Conservation (phyloP, 2,329 filamentous ascomycete species). For the Monosporascus ibericus region DNA sequence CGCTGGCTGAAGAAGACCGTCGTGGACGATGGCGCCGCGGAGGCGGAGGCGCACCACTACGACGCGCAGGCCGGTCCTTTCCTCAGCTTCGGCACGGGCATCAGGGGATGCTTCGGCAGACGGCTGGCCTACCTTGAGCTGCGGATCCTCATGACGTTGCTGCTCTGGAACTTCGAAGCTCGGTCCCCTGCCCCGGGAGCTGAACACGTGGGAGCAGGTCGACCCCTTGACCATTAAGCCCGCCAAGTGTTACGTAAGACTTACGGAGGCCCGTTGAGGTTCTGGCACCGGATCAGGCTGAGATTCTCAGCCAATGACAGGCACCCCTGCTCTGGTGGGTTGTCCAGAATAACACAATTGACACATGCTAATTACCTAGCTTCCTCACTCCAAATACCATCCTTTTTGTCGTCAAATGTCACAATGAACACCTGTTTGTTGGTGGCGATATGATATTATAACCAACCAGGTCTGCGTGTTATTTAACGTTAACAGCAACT, state of each 20-base stretch:
- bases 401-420: too few relatives aligned
- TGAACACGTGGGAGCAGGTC: constrained; percentile 44
- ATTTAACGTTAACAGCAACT: too few relatives aligned
- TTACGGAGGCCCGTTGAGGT: too few relatives aligned
- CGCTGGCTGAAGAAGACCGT: constrained; percentile 14
- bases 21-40: neutral
- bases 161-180: constrained; percentile 20
- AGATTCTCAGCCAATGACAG: too few relatives aligned
- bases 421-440: too few relatives aligned
- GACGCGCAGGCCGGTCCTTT: constrained; percentile 12
- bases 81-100: constrained; percentile 11
- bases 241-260: neutral
- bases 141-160: constrained; percentile 10
- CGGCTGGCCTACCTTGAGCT: constrained; percentile 15
- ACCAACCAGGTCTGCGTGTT: too few relatives aligned
- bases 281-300: too few relatives aligned
- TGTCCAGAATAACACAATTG: too few relatives aligned
- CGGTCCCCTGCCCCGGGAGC: constrained; percentile 14
- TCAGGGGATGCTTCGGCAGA: constrained; percentile 13
- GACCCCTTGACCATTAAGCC: neutral
- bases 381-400: too few relatives aligned
- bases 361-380: too few relatives aligned
- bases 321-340: too few relatives aligned
- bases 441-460: too few relatives aligned
- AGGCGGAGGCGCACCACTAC: neutral